Conservation (phyloP, 2,329 filamentous ascomycete species). For the Nigrospora sphaerica region DNA sequence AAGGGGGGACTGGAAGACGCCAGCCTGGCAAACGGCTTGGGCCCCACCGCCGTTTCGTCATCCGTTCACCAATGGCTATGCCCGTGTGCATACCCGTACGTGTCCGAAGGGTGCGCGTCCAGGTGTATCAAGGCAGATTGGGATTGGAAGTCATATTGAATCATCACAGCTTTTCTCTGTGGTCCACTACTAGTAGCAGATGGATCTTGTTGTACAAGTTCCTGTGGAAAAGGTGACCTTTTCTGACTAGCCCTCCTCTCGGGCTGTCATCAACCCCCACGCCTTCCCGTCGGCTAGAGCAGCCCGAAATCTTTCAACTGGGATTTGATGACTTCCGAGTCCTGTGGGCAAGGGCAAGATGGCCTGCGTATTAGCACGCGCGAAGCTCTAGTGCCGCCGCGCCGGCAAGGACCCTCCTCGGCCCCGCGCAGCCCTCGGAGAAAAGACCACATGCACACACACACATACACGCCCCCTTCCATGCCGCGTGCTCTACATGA, state of each 20-base stretch:
- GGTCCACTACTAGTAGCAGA: background rate
- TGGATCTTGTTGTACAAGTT: constrained; percentile 2
- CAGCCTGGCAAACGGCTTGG: too few species aligned
- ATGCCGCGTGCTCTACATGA: constrained; percentile 55
- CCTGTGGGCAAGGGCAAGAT: background rate
- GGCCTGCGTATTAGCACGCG: background rate
- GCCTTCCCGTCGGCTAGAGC: background rate
- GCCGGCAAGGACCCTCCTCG: too few species aligned
- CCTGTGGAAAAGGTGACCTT: constrained; percentile 1
- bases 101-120: too few species aligned
- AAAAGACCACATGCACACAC: too few species aligned
- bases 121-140: too few species aligned
- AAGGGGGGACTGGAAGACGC: too few species aligned
- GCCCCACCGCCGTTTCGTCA: too few species aligned
- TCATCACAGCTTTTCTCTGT: constrained; percentile 1
- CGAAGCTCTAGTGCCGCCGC: background rate
- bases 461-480: too few species aligned
- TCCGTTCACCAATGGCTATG: too few species aligned
- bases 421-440: too few species aligned
- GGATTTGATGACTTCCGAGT: background rate
- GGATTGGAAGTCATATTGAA: background rate
- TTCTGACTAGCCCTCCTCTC: background rate
- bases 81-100: too few species aligned
- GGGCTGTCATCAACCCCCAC: background rate
- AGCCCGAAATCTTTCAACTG: background rate